Evolutionary conservation across 345 rosid genomes (phyloP).

Genomic region (Cochlearia excelsa): DNA sequence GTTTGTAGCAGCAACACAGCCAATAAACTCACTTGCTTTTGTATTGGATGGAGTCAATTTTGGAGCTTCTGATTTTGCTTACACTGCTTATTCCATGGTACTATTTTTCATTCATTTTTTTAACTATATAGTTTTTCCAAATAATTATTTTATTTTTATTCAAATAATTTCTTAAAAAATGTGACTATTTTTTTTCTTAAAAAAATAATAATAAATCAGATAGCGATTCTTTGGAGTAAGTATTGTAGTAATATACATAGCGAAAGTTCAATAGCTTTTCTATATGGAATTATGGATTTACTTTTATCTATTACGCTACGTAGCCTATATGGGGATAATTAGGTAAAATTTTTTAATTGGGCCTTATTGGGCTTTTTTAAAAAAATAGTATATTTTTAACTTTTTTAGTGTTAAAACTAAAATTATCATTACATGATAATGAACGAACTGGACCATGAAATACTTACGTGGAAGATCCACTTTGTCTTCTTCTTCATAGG

Average conservation of each 20-base stretch:
- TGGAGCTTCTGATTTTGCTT: constrained; percentile 94
- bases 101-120: too few species aligned
- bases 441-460: constrained; percentile 82
- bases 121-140: too few species aligned
- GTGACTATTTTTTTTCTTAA: not conserved
- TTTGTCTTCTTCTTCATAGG: constrained; percentile 10
- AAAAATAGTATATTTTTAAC: too few species aligned
- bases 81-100: constrained; percentile 89
- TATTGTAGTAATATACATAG: constrained; percentile 56
- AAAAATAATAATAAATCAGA: constrained; percentile 36
- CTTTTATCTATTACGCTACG: too few species aligned
- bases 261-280: constrained; percentile 48
- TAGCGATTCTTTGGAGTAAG: constrained; percentile 55
- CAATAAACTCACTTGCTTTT: constrained; percentile 83
- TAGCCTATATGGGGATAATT: too few species aligned
- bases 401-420: too few species aligned
- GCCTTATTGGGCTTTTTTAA: not conserved
- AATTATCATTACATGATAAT: constrained; percentile 61
- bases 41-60: constrained; percentile 90
- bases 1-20: constrained; percentile 98
- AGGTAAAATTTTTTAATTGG: constrained; percentile 46
- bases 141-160: too few species aligned
- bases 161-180: not conserved
- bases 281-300: too few species aligned
- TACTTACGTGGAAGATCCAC: constrained; percentile 47